These are phyloP conservation scores for Discostella stelligeroides DNA, from an alignment of 108 stramenopile genomes.

Conservation along the genomic window DNA sequence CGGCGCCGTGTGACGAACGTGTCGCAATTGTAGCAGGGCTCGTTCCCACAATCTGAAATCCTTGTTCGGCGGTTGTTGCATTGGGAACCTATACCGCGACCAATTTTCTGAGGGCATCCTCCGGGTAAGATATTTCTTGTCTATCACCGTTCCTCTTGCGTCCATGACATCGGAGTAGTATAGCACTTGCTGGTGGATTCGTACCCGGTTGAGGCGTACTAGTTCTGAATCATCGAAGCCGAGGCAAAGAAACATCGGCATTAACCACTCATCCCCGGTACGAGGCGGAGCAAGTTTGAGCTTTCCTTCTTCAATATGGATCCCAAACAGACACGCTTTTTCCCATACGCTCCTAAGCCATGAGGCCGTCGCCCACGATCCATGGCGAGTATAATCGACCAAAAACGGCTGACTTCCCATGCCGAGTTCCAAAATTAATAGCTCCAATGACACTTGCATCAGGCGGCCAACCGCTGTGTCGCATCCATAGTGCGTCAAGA, in stretches of 20 bases:
- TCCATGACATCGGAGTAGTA: no score
- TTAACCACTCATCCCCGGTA: conserved; percentile 17
- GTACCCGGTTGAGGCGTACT: conserved; percentile 4
- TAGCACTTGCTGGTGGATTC: no score
- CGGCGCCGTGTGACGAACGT: neutral
- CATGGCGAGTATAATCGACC: neutral
- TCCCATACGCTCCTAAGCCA: conserved; percentile 22
- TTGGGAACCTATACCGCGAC: neutral
- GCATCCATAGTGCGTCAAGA: conserved; percentile 24
- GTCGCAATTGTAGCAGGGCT: neutral
- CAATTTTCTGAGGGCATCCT: neutral
- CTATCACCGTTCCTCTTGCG: neutral
- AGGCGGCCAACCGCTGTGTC: neutral
- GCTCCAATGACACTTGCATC: neutral
- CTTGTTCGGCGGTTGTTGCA: neutral
- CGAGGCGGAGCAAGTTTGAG: neutral
- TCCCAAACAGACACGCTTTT: neutral
- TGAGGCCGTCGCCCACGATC: neutral
- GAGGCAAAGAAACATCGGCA: neutral
- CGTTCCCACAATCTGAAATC: neutral
- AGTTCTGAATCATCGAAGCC: neutral
- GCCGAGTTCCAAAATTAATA: conserved; percentile 7
- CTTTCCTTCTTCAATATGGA: neutral
- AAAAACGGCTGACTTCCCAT: conserved; percentile 1
- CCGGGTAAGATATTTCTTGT: neutral